Evolutionary conservation across 257 asterid genomes (phyloP).

Genomic region (Osmanthus fragrans): DNA sequence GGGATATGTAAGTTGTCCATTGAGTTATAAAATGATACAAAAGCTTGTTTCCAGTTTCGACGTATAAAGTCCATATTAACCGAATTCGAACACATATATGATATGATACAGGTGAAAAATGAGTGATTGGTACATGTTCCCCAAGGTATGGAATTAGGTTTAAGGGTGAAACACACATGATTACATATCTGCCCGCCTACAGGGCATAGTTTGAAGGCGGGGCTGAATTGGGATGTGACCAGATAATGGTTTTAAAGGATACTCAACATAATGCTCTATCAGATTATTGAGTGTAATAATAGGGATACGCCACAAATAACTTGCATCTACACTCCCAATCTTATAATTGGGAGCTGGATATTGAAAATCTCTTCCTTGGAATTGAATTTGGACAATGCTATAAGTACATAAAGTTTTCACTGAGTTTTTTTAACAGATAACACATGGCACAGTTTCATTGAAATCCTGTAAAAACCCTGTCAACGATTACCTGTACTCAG

Average conservation of each 20-base stretch:
- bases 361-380: not conserved
- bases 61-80: not conserved
- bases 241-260: not conserved
- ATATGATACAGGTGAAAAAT: not conserved
- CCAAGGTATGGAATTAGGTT: not conserved
- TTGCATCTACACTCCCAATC: not conserved
- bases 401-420: too few species aligned
- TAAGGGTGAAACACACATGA: not conserved
- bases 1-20: not conserved
- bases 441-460: too few species aligned
- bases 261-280: not conserved
- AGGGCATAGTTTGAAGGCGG: not conserved
- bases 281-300: not conserved
- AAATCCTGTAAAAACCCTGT: too few species aligned
- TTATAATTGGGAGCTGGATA: not conserved
- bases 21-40: not conserved
- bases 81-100: not conserved
- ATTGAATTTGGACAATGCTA: not conserved
- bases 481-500: too few species aligned
- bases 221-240: not conserved
- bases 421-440: too few species aligned
- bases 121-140: not conserved
- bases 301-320: not conserved
- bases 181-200: not conserved
- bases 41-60: not conserved